A percentile compares a stretch with the other conserved stretches of the same genome.
phyloP scores from a whole-genome alignment of 1,284 basidiomycete genomes.

The Mixia osmundae region DNA sequence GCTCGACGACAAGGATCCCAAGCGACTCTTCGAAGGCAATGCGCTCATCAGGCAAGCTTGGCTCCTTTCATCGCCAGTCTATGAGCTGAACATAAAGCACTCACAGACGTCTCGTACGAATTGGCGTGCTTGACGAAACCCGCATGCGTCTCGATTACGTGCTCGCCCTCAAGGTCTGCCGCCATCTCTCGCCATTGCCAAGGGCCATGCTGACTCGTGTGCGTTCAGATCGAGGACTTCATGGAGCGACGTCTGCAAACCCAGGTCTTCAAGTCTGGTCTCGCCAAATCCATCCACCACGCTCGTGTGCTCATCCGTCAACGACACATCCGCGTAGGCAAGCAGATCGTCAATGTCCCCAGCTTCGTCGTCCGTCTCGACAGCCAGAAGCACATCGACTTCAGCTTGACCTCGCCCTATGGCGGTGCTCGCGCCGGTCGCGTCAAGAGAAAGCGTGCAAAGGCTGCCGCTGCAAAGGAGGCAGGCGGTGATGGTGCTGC shows the following conservation, averaged over 20 bases:
- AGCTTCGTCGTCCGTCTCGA: constrained; percentile 74
- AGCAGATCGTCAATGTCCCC: constrained; percentile 98
- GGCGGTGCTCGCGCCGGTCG: constrained; percentile 92
- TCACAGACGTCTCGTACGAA: constrained; percentile 63
- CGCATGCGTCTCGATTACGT: constrained; percentile 99
- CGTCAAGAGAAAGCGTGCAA: constrained; percentile 96
- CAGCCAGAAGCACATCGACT: constrained; percentile 69
- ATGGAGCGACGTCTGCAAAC: constrained; percentile 97
- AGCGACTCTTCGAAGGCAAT: constrained; percentile 98
- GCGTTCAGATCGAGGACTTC: constrained; percentile 99
- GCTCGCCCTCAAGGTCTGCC: constrained; percentile 92
- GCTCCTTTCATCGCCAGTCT: not conserved
- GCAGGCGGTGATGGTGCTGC: constrained; percentile 75
- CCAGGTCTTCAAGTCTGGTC: constrained; percentile 96
- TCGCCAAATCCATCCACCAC: constrained; percentile 97
- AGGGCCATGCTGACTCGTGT: no score
- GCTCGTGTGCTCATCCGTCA: constrained; percentile 95
- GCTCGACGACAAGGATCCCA: constrained; percentile 98
- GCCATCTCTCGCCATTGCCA: no score
- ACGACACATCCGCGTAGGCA: constrained; percentile 87
- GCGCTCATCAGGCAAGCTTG: constrained; percentile 56
- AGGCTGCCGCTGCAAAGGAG: constrained; percentile 74
- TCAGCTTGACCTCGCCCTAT: constrained; percentile 88
- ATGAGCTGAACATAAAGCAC: not conserved
- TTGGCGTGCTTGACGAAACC: constrained; percentile 96